Conservation (phyloP, 1,284 basidiomycete genomes). For the Apiotrichum mycotoxinovorans region DNA sequence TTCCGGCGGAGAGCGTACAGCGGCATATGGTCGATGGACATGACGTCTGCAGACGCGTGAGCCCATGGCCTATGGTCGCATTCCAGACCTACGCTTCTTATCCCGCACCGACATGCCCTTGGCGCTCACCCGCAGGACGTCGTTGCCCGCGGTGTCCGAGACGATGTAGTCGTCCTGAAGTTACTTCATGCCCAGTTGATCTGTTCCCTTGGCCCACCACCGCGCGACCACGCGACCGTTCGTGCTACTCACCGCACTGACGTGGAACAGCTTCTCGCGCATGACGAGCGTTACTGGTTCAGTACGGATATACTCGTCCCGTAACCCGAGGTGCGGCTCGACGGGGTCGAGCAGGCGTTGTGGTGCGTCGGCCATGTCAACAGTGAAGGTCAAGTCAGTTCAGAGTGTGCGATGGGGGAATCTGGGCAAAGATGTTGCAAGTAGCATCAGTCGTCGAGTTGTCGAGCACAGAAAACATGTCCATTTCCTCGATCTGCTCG, state of each 20-base stretch:
- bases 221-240: no score
- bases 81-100: not conserved
- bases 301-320: not conserved
- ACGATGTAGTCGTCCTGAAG: slow-evolving; percentile 6
- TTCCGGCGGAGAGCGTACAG: not conserved
- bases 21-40: not conserved
- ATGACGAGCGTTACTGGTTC: not conserved
- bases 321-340: no score
- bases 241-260: not conserved
- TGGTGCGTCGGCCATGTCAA: not conserved
- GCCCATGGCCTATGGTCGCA: no score
- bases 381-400: not conserved
- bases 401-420: no score
- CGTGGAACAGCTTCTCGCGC: slow-evolving; percentile 3
- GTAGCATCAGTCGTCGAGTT: no score
- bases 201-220: no score
- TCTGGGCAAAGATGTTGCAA: no score
- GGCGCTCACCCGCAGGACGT: not conserved
- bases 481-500: no score
- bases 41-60: not conserved
- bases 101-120: not conserved
- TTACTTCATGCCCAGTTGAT: no score
- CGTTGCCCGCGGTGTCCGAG: not conserved
- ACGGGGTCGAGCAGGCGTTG: slow-evolving; percentile 11
- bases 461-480: no score